Conservation (phyloP, 2,329 filamentous ascomycete species). For the Penicillium sp. region DNA sequence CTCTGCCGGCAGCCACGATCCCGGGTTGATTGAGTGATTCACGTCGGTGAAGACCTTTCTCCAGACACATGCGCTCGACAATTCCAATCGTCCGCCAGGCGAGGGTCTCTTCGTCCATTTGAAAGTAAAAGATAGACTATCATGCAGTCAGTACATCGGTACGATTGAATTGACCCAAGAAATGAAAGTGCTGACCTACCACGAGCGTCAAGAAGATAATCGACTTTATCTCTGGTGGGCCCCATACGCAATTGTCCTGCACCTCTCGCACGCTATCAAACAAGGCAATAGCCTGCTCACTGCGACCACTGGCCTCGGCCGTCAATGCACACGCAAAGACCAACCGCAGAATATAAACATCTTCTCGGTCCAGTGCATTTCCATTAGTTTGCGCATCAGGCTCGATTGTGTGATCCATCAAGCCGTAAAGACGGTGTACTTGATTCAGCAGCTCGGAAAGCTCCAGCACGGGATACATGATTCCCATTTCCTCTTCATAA, state of each 20-base stretch:
- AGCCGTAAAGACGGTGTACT: constrained; percentile 61
- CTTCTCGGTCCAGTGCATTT: constrained; percentile 53
- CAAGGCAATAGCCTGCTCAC: constrained; percentile 69
- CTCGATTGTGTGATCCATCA: constrained; percentile 8
- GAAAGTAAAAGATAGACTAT: constrained; percentile 75
- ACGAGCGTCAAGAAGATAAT: constrained; percentile 59
- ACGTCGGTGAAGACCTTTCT: constrained; percentile 78
- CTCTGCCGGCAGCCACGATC: constrained; percentile 66
- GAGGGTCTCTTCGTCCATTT: constrained; percentile 79
- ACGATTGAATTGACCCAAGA: neutral
- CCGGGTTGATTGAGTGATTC: constrained; percentile 69
- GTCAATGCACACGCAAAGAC: constrained; percentile 76
- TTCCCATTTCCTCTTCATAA: constrained; percentile 84
- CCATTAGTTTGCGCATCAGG: neutral
- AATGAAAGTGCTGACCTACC: constrained; percentile 20
- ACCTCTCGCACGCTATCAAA: constrained; percentile 75
- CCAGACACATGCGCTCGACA: constrained; percentile 74
- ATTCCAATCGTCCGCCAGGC: constrained; percentile 91
- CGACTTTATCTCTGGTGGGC: constrained; percentile 59
- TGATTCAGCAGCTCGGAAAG: constrained; percentile 69
- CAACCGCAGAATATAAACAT: constrained; percentile 74
- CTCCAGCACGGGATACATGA: constrained; percentile 84
- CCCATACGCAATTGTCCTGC: constrained; percentile 64
- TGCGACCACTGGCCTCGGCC: constrained; percentile 76
- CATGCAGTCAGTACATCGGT: constrained; percentile 5